Percentiles rank a stretch among this genome's conserved stretches.
Evolutionary conservation across 805 yeast species (phyloP).

Genomic region (Millerozyma miso): DNA sequence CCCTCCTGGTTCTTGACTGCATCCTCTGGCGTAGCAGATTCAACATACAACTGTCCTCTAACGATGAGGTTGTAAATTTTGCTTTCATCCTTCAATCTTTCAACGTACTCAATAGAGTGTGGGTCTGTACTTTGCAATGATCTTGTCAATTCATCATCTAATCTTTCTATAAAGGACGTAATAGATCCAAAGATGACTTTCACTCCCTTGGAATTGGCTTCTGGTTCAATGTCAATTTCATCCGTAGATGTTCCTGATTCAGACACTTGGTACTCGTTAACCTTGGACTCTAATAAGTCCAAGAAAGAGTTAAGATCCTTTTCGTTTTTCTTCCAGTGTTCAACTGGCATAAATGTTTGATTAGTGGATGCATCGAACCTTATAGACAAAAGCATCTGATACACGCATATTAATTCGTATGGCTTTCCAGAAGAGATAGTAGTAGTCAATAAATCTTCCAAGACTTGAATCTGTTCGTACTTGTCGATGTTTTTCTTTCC

Average conservation of each 20-base stretch:
- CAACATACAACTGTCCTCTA: slow-evolving; percentile 83
- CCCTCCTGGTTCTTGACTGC: slow-evolving; percentile 38
- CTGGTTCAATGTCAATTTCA: slow-evolving; percentile 66
- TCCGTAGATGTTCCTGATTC: slow-evolving; percentile 71
- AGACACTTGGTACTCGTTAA: slow-evolving; percentile 55
- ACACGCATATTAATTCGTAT: slow-evolving; percentile 74
- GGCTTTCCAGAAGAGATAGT: slow-evolving; percentile 31
- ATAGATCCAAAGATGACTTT: slow-evolving; percentile 79
- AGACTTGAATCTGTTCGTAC: slow-evolving; percentile 64
- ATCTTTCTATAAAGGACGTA: slow-evolving; percentile 82
- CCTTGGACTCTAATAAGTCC: slow-evolving; percentile 61
- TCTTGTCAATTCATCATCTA: slow-evolving; percentile 89
- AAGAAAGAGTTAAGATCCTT: slow-evolving; percentile 61
- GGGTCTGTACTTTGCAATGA: slow-evolving; percentile 89
- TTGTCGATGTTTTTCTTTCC: slow-evolving; percentile 94
- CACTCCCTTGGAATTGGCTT: slow-evolving; percentile 58
- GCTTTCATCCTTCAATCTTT: slow-evolving; percentile 84
- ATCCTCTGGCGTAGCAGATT: slow-evolving; percentile 48
- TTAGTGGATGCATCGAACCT: slow-evolving; percentile 77
- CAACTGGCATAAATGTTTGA: slow-evolving; percentile 68
- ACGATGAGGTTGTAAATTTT: slow-evolving; percentile 69
- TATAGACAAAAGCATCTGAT: slow-evolving; percentile 78
- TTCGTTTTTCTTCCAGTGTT: slow-evolving; percentile 73
- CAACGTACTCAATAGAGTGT: slow-evolving; percentile 89
- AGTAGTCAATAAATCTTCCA: slow-evolving; percentile 56